Percentiles rank a stretch among this genome's conserved stretches.
phyloP scores from a whole-genome alignment of 805 yeast species.

The Candida piceae region DNA sequence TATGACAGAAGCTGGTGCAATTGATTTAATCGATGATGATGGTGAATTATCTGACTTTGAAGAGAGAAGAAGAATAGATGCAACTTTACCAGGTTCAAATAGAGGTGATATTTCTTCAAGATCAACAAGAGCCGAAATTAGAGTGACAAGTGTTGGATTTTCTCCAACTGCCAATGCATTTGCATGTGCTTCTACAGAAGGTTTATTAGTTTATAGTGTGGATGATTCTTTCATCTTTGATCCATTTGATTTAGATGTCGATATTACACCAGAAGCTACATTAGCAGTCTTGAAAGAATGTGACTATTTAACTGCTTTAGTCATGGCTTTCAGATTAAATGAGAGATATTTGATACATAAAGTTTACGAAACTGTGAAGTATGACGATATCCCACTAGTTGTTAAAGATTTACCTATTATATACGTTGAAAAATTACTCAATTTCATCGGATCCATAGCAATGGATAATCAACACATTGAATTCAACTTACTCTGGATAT shows the following conservation, averaged over 20 bases:
- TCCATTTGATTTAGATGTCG: constrained; percentile 92
- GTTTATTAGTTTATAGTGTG: constrained; percentile 74
- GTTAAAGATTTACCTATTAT: constrained; percentile 69
- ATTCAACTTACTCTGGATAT: constrained; percentile 78
- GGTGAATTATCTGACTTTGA: constrained; percentile 86
- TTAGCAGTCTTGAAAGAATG: constrained; percentile 52
- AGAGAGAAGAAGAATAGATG: constrained; percentile 52
- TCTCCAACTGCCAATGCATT: constrained; percentile 89
- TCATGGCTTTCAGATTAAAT: constrained; percentile 91
- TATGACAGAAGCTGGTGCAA: constrained; percentile 84
- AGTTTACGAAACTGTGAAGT: constrained; percentile 69
- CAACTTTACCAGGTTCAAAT: constrained; percentile 78
- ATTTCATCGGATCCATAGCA: constrained; percentile 63
- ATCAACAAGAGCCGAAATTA: constrained; percentile 71
- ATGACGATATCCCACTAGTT: constrained; percentile 64
- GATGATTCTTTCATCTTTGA: constrained; percentile 76
- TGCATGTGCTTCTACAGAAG: constrained; percentile 95
- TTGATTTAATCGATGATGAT: constrained; percentile 73
- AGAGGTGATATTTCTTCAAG: constrained; percentile 79
- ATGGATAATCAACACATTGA: constrained; percentile 79
- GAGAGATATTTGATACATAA: constrained; percentile 68
- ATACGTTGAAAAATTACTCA: constrained; percentile 62
- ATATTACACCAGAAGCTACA: constrained; percentile 80
- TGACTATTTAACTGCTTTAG: constrained; percentile 70
- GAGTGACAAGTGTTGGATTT: constrained; percentile 72